These are phyloP conservation scores for Lathyrus sativus DNA, from an alignment of 306 rosid species.

Conservation along the genomic window DNA sequence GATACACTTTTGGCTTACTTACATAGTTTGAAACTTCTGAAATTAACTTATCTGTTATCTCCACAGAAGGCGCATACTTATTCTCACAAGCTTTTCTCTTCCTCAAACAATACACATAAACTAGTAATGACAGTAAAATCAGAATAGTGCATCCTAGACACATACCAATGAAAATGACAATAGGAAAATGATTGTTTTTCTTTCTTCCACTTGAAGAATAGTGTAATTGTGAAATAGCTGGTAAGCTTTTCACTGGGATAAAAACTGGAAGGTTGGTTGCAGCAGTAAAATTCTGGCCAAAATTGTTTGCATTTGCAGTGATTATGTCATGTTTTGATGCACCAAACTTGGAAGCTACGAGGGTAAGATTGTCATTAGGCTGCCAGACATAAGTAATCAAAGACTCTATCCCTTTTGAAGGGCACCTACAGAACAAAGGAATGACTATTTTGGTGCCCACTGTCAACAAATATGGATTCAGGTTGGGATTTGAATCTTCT, in stretches of 20 bases:
- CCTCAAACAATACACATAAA: conserved; percentile 12
- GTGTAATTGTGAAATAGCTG: conserved; percentile 45
- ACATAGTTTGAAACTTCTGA: conserved; percentile 64
- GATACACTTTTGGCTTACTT: conserved; percentile 55
- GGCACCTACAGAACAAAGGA: conserved; percentile 69
- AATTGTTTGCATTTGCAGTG: conserved; percentile 50
- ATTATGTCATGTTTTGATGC: conserved; percentile 42
- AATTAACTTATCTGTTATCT: conserved; percentile 50
- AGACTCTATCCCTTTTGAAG: conserved; percentile 47
- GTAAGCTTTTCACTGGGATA: conserved; percentile 56
- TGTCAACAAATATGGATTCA: conserved; percentile 43
- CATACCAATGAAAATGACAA: conserved; percentile 28
- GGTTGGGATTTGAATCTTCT: conserved; percentile 37
- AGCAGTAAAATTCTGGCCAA: conserved; percentile 27
- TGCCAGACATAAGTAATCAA: conserved; percentile 69
- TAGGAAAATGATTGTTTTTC: conserved; percentile 15
- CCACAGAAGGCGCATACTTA: conserved; percentile 30
- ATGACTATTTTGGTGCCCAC: conserved; percentile 47
- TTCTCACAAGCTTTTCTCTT: conserved; percentile 32
- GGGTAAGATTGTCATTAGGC: conserved; percentile 44
- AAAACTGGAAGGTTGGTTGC: conserved; percentile 49
- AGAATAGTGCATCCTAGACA: conserved; percentile 44
- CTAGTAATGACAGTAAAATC: conserved; percentile 35
- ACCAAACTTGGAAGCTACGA: conserved; percentile 50
- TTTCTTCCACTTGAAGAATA: conserved; percentile 21